Base-by-base conservation (phyloP, 2,329 filamentous ascomycete species). In the Ceratocystis smalleyi region DNA sequence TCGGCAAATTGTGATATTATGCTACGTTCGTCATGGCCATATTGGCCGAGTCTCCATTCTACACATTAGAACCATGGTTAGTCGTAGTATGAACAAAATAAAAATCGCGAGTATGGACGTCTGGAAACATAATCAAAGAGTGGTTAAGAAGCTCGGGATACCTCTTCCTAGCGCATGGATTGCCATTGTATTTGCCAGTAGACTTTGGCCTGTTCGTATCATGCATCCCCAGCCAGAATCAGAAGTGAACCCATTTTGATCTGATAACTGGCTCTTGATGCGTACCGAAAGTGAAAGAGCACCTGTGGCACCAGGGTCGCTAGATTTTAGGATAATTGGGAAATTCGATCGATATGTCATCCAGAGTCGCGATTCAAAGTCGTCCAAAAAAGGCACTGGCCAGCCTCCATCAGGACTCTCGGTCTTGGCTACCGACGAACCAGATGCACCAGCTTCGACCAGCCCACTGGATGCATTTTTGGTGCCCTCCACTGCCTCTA, bases 211-310 rank as follows among this genome's bases (percentile, higher is more conserved):
- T 5, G 92, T 96, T 66, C 94, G 81, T 70, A 99, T 97, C 94
- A 99, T 99, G 72, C 94, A 99, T 0, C 94, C 94, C 91, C 95
- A 99, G 62, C 94, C 94, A 8, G 89, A 91, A 73, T 99, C 94
- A 1, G 90, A 92, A 10, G 89, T 88, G 74, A 97, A 99, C 3
- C 89, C 91, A 30, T 80, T 80, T 65, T 89, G 83, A 60, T 96
- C 89, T 10, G 83, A 81, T 5, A 97, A 77, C 71, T 90, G 87
- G 63, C 80, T 91, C 71, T 91, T 88, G 69, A 97, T 78, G 61
- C 91, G 86, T 74, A 95, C 92, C 1, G 89, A 79, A 65, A 97
- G 83, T 2, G 89, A 95, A 77, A 97, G 83, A 6, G 84, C 78
- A 3, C 85, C 79, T 0, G 79, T 73, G 15, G 89, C 87, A 70